A percentile compares a stretch with the other conserved stretches of the same genome.
These are phyloP conservation scores for Arabidopsis suecica DNA, from an alignment of 345 rosid genomes.

Conservation along the genomic window DNA sequence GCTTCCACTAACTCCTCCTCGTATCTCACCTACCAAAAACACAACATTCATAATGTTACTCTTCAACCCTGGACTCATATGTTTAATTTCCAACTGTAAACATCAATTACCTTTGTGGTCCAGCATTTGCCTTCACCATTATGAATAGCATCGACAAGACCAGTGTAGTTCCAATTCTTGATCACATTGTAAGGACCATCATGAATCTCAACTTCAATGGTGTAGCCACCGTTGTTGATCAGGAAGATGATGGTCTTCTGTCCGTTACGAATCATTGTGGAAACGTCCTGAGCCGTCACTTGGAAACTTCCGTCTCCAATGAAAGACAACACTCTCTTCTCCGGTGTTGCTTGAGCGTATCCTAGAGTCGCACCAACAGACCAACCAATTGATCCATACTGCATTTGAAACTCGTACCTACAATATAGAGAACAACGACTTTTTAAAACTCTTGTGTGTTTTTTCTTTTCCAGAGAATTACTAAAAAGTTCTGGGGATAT, in stretches of 20 bases:
- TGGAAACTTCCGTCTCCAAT: slow-evolving; percentile 77
- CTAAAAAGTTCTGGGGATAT: too few relatives aligned
- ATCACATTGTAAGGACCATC: slow-evolving; percentile 75
- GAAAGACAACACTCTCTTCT: slow-evolving; percentile 60
- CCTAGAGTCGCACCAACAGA: slow-evolving; percentile 72
- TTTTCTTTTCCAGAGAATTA: too few relatives aligned
- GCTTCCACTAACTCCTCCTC: slow-evolving; percentile 60
- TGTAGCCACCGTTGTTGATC: slow-evolving; percentile 75
- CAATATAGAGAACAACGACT: neutral
- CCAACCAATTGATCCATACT: slow-evolving; percentile 69
- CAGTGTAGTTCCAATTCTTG: slow-evolving; percentile 77
- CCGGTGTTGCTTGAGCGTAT: slow-evolving; percentile 56
- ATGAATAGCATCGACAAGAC: slow-evolving; percentile 63
- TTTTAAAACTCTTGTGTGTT: neutral
- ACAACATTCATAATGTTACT: neutral
- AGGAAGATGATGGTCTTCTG: slow-evolving; percentile 66
- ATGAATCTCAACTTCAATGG: slow-evolving; percentile 73
- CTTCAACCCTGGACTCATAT: neutral
- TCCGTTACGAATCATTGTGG: slow-evolving; percentile 62
- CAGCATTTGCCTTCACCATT: slow-evolving; percentile 71
- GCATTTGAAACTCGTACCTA: slow-evolving; percentile 67
- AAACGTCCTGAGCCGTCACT: slow-evolving; percentile 66
- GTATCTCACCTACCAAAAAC: slow-evolving; percentile 47
- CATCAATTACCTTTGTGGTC: slow-evolving; percentile 55
- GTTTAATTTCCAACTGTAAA: neutral